Evolutionary conservation across 73 alveolate genomes (phyloP).

Genomic region (Paramecium tetraurelia): DNA sequence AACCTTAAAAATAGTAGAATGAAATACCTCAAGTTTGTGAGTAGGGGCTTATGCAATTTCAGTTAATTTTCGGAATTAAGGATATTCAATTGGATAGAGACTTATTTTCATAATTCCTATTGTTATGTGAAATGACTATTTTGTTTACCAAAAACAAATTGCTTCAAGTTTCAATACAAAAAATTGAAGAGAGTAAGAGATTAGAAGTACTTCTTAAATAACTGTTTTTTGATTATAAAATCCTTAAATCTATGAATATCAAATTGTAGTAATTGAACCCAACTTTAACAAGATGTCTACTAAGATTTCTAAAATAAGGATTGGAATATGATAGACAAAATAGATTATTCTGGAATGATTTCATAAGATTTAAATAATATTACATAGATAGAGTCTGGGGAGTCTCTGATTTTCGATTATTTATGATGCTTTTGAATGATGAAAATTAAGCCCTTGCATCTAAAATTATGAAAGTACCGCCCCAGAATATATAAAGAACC

Average conservation of each 20-base stretch:
- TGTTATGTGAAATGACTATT: slow-evolving; percentile 12
- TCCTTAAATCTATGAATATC: not conserved
- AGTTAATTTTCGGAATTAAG: not conserved
- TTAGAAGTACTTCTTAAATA: not conserved
- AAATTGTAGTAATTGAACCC: not conserved
- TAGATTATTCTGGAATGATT: slow-evolving; percentile 9
- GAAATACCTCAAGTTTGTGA: slow-evolving; percentile 16
- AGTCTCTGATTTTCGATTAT: not conserved
- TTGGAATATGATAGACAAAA: slow-evolving; percentile 10
- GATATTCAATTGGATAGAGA: not conserved
- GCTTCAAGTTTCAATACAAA: not conserved
- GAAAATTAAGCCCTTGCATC: not conserved
- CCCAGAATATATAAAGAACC: not conserved
- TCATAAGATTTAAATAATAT: not conserved
- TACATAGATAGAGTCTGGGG: not conserved
- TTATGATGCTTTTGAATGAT: not conserved
- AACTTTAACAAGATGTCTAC: not conserved
- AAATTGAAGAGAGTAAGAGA: not conserved
- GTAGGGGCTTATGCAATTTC: not conserved
- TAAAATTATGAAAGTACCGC: not conserved
- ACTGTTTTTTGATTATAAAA: slow-evolving; percentile 3
- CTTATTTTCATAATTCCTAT: not conserved
- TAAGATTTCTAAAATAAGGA: not conserved
- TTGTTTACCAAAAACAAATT: not conserved
- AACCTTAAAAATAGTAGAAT: not conserved